A percentile compares a stretch with the other conserved stretches of the same genome.
phyloP scores from a whole-genome alignment of 768 basidiomycete genomes.

The Lentinus brumalis region DNA sequence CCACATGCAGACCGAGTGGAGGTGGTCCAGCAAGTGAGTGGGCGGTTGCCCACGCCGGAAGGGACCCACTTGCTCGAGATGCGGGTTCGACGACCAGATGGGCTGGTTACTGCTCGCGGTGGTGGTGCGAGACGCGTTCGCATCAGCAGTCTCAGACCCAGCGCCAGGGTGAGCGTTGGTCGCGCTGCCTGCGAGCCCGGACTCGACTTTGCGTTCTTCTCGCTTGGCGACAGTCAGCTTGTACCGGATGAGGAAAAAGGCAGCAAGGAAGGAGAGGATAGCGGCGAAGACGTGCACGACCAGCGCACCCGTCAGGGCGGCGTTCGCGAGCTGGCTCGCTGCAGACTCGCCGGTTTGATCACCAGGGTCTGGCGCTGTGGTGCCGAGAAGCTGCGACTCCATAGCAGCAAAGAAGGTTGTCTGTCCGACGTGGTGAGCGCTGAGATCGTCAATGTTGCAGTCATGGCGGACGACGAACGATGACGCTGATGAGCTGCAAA shows the following conservation, averaged over 20 bases:
- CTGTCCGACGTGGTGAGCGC: slow-evolving; percentile 30
- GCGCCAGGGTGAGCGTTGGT: neutral
- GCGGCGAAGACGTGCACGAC: slow-evolving; percentile 56
- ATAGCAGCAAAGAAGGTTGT: slow-evolving; percentile 64
- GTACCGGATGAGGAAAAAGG: slow-evolving; percentile 57
- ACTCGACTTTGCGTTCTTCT: slow-evolving; percentile 44
- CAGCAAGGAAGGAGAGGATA: slow-evolving; percentile 51
- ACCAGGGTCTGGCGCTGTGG: slow-evolving; percentile 36
- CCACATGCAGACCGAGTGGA: slow-evolving; percentile 49
- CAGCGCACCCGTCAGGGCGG: slow-evolving; percentile 51
- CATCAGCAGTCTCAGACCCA: neutral
- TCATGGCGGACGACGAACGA: slow-evolving; percentile 39
- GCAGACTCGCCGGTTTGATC: neutral
- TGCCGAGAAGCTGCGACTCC: slow-evolving; percentile 54
- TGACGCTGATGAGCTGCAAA: slow-evolving; percentile 60
- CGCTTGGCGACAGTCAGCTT: slow-evolving; percentile 53
- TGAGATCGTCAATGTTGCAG: neutral
- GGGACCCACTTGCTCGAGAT: slow-evolving; percentile 51
- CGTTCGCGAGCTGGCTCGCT: slow-evolving; percentile 35
- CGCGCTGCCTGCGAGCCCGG: slow-evolving; percentile 19
- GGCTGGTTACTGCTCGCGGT: neutral
- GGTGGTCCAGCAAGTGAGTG: slow-evolving; percentile 48
- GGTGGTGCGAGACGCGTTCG: neutral
- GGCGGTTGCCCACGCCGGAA: slow-evolving; percentile 41
- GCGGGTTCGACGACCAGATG: slow-evolving; percentile 46